Conservation (phyloP, 768 basidiomycete species). For the Trametes elegans region DNA sequence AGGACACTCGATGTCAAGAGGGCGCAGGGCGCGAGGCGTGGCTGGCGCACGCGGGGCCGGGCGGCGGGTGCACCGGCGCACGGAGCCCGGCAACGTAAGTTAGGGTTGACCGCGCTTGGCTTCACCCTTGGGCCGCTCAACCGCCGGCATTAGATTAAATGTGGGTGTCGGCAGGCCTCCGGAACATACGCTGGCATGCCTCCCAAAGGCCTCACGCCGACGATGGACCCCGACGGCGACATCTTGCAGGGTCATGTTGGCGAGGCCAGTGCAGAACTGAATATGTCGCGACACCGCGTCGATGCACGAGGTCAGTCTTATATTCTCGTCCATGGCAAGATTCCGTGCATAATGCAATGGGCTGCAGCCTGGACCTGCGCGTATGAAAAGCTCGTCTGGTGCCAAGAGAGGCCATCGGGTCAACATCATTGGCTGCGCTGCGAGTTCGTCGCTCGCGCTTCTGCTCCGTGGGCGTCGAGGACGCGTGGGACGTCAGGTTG, state of each 20-base stretch:
- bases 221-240: no score
- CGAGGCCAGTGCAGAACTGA: no score
- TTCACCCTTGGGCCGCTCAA: no score
- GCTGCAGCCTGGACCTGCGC: no score
- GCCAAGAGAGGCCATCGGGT: no score
- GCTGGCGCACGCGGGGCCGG: background rate
- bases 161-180: background rate
- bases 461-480: background rate
- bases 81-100: constrained; percentile 3
- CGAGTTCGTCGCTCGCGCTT: background rate
- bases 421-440: background rate
- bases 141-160: no score
- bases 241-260: no score
- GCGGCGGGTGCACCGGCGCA: background rate
- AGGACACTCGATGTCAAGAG: background rate
- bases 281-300: no score
- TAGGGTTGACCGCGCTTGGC: constrained; percentile 4
- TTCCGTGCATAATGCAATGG: no score
- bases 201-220: background rate
- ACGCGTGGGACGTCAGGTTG: constrained; percentile 2
- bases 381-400: no score
- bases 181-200: background rate
- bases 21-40: background rate
- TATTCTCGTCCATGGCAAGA: no score
- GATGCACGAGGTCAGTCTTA: no score